Base-by-base conservation (phyloP, 805 yeast species). In the Pichia paraexigua region DNA sequence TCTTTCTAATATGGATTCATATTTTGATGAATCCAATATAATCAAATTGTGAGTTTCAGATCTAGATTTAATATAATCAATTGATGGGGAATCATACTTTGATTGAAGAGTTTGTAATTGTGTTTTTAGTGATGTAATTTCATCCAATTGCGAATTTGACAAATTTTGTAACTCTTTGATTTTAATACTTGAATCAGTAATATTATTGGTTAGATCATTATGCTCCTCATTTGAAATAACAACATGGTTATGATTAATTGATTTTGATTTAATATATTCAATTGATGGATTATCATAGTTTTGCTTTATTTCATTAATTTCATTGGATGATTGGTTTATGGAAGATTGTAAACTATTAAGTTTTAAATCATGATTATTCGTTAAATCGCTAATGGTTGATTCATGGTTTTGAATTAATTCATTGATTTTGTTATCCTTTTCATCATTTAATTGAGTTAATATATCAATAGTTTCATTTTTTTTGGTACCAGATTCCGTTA, bases 201-300 rank as follows among this genome's bases (percentile, higher is more conserved):
- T 46, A 7, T 27, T n/a, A 13, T 41, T 46, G 5, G 12, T 15
- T 18, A 35, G n/a, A 13, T 25, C 20, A n/a, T 49, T 22, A 41
- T 50, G 52, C 18, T 52, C 55, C 5, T 45, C 43, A 21, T 46
- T 24, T 21, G 63, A 54, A 22, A 61, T 25, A 3, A 54, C 47
- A 17, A 57, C 54, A 17, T 50, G 46, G 8, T 50, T 53, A 40
- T 49, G 53, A 6, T 20, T 17, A 18, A 39, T 27, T 3, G 44
- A 32, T 21, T 49, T 41, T 22, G 37, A 39, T 21, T 48, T 45
- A 41, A 70, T 53, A 48, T 63, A 63, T 11, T 61, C 67, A 22
- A 61, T 55, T 11, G 69, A 57, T 8, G 80, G 78, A 9, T 56
- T 52, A 11, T 56, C 59, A 21, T 59, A n/a, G 46, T 49, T 48